phyloP scores from a whole-genome alignment of 331 rosid genomes.

The Quercus phellos region DNA sequence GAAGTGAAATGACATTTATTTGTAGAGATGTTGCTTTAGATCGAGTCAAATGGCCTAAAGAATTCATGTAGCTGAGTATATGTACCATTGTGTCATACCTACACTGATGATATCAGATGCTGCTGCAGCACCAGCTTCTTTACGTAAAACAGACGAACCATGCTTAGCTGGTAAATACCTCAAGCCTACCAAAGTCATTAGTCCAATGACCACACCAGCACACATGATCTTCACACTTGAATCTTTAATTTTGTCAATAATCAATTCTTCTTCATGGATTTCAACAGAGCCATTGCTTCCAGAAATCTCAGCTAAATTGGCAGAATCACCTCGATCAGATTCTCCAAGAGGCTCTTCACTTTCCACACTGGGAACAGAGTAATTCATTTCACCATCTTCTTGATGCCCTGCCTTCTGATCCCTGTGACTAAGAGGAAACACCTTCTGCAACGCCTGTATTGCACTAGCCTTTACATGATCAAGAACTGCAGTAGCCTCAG shows the following conservation, averaged over 20 bases:
- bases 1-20: not conserved
- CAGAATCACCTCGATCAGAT: slow-evolving; percentile 34
- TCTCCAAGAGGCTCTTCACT: slow-evolving; percentile 40
- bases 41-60: not conserved
- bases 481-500: slow-evolving; percentile 93
- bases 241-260: slow-evolving; percentile 64
- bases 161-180: slow-evolving; percentile 59
- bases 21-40: not conserved
- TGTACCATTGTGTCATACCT: slow-evolving; percentile 42
- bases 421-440: slow-evolving; percentile 55
- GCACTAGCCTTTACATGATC: slow-evolving; percentile 82
- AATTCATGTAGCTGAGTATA: slow-evolving; percentile 1
- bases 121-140: slow-evolving; percentile 37
- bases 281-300: slow-evolving; percentile 38
- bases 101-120: slow-evolving; percentile 42
- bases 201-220: slow-evolving; percentile 84
- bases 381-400: slow-evolving; percentile 40
- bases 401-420: slow-evolving; percentile 35
- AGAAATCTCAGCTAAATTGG: slow-evolving; percentile 35
- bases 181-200: slow-evolving; percentile 64
- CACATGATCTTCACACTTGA: slow-evolving; percentile 76
- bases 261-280: slow-evolving; percentile 34
- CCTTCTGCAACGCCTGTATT: slow-evolving; percentile 74
- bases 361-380: slow-evolving; percentile 35
- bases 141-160: slow-evolving; percentile 31